Conservation (phyloP, 805 yeast species). For the Saturnispora diversa region DNA sequence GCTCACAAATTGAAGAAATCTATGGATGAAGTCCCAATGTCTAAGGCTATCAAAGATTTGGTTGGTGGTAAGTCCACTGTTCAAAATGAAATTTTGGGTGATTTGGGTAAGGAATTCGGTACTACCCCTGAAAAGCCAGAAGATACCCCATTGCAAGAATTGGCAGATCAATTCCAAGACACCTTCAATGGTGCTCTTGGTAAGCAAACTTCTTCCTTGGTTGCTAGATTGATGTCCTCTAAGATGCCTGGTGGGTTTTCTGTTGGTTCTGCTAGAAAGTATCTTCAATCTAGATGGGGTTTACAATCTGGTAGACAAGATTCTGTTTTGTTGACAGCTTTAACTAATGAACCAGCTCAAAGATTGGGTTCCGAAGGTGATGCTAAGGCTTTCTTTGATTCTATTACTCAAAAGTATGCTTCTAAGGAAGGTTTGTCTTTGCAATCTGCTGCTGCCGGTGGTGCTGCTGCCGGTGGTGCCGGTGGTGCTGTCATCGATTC, state of each 20-base stretch:
- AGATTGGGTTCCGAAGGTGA: constrained; percentile 84
- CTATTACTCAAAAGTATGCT: constrained; percentile 78
- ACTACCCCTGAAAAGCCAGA: constrained; percentile 98
- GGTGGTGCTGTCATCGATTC: constrained; percentile 90
- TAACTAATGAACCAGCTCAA: constrained; percentile 83
- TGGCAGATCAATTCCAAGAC: constrained; percentile 93
- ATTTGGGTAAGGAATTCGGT: constrained; percentile 96
- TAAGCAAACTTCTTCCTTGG: constrained; percentile 81
- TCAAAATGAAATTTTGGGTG: constrained; percentile 98
- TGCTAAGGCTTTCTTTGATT: constrained; percentile 84
- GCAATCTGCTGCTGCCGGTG: constrained; percentile 53
- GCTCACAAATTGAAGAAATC: constrained; percentile 95
- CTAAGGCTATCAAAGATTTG: constrained; percentile 91
- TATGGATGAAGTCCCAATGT: constrained; percentile 73
- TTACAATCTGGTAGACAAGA: constrained; percentile 93
- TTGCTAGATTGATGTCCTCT: constrained; percentile 87
- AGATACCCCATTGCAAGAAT: constrained; percentile 91
- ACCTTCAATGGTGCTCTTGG: constrained; percentile 84
- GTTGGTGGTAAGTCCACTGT: constrained; percentile 99
- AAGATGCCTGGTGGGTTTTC: constrained; percentile 99
- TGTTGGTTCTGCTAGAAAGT: constrained; percentile 83
- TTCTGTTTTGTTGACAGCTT: constrained; percentile 70
- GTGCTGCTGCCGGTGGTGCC: constrained; percentile 44
- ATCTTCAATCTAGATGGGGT: constrained; percentile 89
- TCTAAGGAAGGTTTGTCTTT: constrained; percentile 71